Conservation (phyloP, 2,329 filamentous ascomycete genomes). For the Colletotrichum siamense region DNA sequence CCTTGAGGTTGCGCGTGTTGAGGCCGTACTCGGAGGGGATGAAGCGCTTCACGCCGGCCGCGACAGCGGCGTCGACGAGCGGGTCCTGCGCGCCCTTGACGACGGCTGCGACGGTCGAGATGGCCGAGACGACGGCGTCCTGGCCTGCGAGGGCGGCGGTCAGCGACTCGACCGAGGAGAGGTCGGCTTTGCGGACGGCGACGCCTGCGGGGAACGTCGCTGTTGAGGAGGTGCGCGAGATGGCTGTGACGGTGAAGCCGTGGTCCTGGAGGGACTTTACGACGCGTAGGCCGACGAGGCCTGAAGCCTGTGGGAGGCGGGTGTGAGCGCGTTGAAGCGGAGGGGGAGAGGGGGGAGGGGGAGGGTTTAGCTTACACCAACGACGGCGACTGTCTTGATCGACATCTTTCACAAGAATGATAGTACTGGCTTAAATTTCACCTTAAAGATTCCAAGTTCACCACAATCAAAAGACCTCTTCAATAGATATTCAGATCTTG, state of each 20-base stretch:
- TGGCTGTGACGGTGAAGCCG: slow-evolving; percentile 8
- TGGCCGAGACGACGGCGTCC: slow-evolving; percentile 42
- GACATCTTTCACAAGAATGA: background rate
- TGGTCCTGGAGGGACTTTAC: background rate
- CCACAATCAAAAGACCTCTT: background rate
- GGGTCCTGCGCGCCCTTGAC: slow-evolving; percentile 48
- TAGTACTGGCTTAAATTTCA: rapidly evolving
- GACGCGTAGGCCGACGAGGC: slow-evolving; percentile 10
- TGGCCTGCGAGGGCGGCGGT: slow-evolving; percentile 19
- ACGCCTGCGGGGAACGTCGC: slow-evolving; percentile 3
- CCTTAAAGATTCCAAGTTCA: background rate
- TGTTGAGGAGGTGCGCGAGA: slow-evolving; percentile 3
- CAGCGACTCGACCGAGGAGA: slow-evolving; percentile 3
- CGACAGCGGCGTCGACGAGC: slow-evolving; percentile 57
- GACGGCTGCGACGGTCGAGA: slow-evolving; percentile 37
- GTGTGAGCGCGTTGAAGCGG: background rate
- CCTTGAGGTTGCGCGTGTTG: slow-evolving; percentile 29
- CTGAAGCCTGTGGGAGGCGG: background rate
- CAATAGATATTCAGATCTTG: rapidly evolving
- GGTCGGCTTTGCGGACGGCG: slow-evolving; percentile 4
- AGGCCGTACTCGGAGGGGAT: slow-evolving; percentile 56
- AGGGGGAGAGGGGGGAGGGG: rapidly evolving
- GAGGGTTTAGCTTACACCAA: background rate
- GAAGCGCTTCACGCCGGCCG: slow-evolving; percentile 59
- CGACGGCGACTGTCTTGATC: slow-evolving; percentile 12